Evolutionary conservation across 2,329 filamentous ascomycete species (phyloP), one percentile per base, ranked within the genome.

Genomic region (Trichoderma arundinaceum): DNA sequence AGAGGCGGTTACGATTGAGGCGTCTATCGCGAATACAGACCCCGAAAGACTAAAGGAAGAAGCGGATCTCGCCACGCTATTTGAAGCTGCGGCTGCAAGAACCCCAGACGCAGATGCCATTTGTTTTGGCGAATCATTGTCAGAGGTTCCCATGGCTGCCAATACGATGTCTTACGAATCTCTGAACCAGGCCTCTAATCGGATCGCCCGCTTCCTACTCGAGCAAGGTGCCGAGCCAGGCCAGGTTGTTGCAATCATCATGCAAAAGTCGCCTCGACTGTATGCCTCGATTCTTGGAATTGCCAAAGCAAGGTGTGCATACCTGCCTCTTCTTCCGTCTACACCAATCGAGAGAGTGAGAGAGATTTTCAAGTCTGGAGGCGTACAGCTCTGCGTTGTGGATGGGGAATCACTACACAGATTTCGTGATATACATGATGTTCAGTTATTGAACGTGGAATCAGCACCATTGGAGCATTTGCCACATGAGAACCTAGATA

Each of bases 291-390:
- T 96, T 32, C 80, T 97, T 35, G 92, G 87, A 1, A 84, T 89
- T 22, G 76, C 92, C 38, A 96, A 96, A 72, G 80, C 87, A 5
- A 92, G 92, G 8, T 89, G 88, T 71, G 92, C 88, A 7, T 95
- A 96, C 72, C 78, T 96, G n/a, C 92, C 92, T 0, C 81, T 96
- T 4, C 82, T 92, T 0, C 90, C 91, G 0, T 87, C 84, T n/a
- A 90, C 89, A 0, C 92, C 92, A 0, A 22, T 73, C 0, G 82
- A 86, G 9, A 83, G 91, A 58, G 79, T 90, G 0, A 74, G 80
- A 2, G 79, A 83, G 2, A 91, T 95, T 22, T 69, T 96, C 15
- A 68, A 76, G 1, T 87, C 92, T 70, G 85, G 90, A 0, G 75
- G 79, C 0, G 81, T 88, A 2, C 67, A 61, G 13, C 54, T 80